These are phyloP conservation scores for Trametes maxima DNA, from an alignment of 768 basidiomycete genomes.

Conservation along the genomic window DNA sequence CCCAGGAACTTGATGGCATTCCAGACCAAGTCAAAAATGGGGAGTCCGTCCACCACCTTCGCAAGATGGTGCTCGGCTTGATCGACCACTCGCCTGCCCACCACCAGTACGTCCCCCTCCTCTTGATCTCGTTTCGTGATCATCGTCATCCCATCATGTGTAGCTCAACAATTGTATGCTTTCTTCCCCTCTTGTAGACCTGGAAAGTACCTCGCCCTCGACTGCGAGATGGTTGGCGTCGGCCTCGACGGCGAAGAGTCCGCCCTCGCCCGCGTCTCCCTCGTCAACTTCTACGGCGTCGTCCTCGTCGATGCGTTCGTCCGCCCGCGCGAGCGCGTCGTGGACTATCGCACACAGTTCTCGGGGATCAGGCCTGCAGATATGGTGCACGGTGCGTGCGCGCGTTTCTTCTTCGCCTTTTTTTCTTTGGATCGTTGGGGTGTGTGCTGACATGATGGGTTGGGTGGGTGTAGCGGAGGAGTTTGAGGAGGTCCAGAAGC, in stretches of 20 bases:
- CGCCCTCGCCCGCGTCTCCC: constrained; percentile 82
- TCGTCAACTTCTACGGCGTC: constrained; percentile 88
- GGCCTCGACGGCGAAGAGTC: constrained; percentile 82
- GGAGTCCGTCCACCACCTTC: constrained; percentile 49
- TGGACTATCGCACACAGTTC: constrained; percentile 90
- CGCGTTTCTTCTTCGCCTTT: not conserved
- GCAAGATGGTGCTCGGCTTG: constrained; percentile 56
- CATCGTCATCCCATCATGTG: too few species aligned
- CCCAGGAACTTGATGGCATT: not conserved
- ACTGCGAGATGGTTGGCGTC: constrained; percentile 99
- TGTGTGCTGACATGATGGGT: too few species aligned
- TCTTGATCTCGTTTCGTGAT: not conserved
- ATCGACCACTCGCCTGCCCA: constrained; percentile 44
- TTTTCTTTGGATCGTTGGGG: not conserved
- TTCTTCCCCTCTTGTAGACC: constrained; percentile 38
- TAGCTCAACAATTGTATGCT: too few species aligned
- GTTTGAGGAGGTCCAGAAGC: constrained; percentile 79
- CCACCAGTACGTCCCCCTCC: constrained; percentile 43
- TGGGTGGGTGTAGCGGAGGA: constrained; percentile 57
- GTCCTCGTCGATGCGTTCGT: constrained; percentile 86
- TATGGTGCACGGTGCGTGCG: constrained; percentile 62
- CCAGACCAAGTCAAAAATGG: constrained; percentile 43
- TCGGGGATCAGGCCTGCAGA: constrained; percentile 82
- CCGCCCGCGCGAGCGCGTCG: constrained; percentile 80
- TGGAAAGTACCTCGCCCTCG: constrained; percentile 80